Conservation (phyloP, 305 asterid genomes). For the Fraxinus sp. region DNA sequence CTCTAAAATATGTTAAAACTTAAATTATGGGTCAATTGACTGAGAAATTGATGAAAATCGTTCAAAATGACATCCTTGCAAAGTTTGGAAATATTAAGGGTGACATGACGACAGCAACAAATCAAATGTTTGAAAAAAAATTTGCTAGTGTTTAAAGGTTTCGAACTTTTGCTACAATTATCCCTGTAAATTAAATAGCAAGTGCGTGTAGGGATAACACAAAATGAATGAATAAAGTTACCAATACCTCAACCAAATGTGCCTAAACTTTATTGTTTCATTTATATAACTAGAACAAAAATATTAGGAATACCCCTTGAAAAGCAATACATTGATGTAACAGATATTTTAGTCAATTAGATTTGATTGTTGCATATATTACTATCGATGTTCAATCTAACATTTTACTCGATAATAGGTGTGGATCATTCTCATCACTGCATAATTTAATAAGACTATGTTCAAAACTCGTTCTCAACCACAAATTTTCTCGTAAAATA, state of each 20-base stretch:
- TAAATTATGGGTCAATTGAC: too few species aligned
- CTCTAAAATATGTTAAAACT: too few species aligned
- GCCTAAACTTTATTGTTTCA: not conserved
- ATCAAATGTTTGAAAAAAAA: too few species aligned
- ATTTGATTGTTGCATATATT: not conserved
- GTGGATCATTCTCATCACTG: not conserved
- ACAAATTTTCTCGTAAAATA: not conserved
- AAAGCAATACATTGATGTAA: not conserved
- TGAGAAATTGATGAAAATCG: too few species aligned
- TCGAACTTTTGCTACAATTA: too few species aligned
- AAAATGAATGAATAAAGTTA: not conserved
- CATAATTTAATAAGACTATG: not conserved
- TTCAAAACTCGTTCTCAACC: not conserved
- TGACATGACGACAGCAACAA: too few species aligned
- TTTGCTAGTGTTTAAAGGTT: too few species aligned
- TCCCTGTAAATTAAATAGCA: not conserved
- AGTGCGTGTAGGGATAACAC: not conserved
- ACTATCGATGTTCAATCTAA: not conserved
- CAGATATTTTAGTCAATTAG: not conserved
- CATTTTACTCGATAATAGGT: not conserved
- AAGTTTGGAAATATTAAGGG: too few species aligned
- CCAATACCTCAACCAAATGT: not conserved
- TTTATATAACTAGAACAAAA: not conserved
- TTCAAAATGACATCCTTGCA: too few species aligned
- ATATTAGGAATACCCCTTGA: too few species aligned